Evolutionary conservation across 2,329 filamentous ascomycete genomes (phyloP).

Genomic region (Penicillium sp.): DNA sequence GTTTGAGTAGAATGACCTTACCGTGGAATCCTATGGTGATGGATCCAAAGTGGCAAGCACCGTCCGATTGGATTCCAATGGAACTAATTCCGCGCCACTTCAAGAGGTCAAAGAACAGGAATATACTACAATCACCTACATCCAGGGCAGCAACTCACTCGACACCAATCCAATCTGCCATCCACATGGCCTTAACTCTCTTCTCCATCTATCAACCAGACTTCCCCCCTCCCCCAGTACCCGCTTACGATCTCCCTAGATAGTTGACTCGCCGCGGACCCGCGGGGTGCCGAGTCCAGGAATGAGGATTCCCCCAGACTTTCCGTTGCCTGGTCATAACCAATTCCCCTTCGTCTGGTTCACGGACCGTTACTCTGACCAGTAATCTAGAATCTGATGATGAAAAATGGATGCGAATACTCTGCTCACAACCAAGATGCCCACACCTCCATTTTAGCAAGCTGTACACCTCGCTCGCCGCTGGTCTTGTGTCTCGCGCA

Average conservation of each 20-base stretch:
- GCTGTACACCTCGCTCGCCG: too few relatives aligned
- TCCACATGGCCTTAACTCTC: not conserved
- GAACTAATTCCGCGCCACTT: not conserved
- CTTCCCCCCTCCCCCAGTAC: conserved; percentile 1
- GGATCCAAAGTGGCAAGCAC: not conserved
- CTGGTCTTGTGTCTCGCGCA: too few relatives aligned
- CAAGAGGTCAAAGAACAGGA: not conserved
- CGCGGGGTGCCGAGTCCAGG: conserved; percentile 17
- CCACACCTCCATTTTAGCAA: too few relatives aligned
- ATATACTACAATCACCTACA: not conserved
- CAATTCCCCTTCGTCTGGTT: conserved; percentile 17
- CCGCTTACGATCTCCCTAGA: too few relatives aligned
- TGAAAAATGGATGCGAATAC: too few relatives aligned
- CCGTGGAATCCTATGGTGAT: not conserved
- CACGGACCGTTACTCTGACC: not conserved
- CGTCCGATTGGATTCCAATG: not conserved
- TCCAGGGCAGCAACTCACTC: not conserved
- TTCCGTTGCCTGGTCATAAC: conserved; percentile 5
- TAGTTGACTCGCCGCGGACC: too few relatives aligned
- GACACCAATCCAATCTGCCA: not conserved
- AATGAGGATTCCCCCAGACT: not conserved
- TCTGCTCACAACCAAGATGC: too few relatives aligned
- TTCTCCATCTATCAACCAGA: not conserved
- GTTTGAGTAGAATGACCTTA: not conserved
- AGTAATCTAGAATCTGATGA: not conserved